phyloP scores from a whole-genome alignment of 768 basidiomycete species.

The Mrakia blollopis region DNA sequence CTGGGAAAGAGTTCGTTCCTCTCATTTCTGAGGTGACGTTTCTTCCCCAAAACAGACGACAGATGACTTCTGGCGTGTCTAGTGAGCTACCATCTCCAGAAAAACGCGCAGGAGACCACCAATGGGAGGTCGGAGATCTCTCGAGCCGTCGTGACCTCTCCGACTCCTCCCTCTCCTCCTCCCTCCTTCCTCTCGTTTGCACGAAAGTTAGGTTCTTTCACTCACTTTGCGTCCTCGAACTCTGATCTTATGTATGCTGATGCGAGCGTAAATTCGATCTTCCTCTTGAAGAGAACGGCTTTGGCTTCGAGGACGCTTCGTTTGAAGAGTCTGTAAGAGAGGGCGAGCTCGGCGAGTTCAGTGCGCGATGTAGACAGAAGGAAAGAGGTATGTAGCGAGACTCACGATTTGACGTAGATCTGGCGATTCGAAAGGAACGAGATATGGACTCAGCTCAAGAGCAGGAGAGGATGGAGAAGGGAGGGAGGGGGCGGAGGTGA shows the following conservation, averaged over 20 bases:
- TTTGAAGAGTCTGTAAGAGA: slow-evolving; percentile 15
- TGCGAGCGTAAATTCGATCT: background rate
- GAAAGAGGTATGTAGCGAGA: background rate
- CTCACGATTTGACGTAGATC: background rate
- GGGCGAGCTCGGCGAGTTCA: background rate
- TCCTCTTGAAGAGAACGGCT: background rate
- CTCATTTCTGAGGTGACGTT: no score
- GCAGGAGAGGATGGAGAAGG: background rate
- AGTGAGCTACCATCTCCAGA: no score
- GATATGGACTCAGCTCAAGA: background rate
- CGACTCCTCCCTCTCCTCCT: background rate
- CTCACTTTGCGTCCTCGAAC: slow-evolving; percentile 19
- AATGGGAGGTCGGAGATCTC: background rate
- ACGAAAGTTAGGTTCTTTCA: background rate
- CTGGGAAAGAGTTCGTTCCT: no score
- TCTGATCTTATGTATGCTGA: background rate
- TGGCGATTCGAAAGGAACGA: background rate
- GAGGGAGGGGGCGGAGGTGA: background rate
- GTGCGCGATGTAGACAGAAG: no score
- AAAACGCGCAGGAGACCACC: no score
- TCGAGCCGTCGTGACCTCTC: no score
- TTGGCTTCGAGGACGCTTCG: background rate
- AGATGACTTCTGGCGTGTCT: no score
- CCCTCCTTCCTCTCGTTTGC: background rate
- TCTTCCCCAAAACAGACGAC: no score